Conservation (phyloP, 495 filamentous ascomycete species). For the Neurospora tetrasperma region DNA sequence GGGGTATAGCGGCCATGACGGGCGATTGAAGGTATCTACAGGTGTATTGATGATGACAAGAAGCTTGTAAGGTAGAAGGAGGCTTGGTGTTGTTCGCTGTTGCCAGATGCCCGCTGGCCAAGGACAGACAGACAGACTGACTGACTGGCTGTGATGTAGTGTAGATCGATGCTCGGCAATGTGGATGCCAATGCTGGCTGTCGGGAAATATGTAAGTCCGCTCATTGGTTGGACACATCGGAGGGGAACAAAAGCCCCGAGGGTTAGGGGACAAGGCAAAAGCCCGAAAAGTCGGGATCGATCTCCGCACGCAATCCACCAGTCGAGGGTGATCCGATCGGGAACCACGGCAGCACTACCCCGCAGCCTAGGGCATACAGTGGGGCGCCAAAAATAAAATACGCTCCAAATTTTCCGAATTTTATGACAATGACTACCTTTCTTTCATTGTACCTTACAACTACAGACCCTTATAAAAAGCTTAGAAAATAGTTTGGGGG, state of each 20-base stretch:
- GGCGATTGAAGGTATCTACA: neutral
- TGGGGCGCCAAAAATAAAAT: too few species aligned
- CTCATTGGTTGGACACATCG: neutral
- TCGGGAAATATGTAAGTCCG: neutral
- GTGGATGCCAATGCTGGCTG: neutral
- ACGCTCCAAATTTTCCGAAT: too few species aligned
- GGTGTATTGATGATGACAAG: neutral
- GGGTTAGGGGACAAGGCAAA: neutral
- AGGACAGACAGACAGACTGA: neutral
- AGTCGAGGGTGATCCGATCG: too few species aligned
- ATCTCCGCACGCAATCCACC: neutral
- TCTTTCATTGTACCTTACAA: too few species aligned
- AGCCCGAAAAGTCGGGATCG: neutral
- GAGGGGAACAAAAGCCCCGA: neutral
- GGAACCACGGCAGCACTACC: neutral
- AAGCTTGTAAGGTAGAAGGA: neutral
- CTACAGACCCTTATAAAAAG: too few species aligned
- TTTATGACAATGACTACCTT: too few species aligned
- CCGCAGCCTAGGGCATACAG: neutral
- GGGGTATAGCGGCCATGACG: constrained; percentile 13
- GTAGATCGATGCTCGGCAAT: neutral
- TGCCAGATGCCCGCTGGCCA: neutral
- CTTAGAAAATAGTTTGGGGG: too few species aligned
- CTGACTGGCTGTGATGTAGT: too few species aligned
- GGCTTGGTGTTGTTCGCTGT: neutral